Conservation (phyloP, 768 basidiomycete genomes). For the Cystobasidium tubakii region DNA sequence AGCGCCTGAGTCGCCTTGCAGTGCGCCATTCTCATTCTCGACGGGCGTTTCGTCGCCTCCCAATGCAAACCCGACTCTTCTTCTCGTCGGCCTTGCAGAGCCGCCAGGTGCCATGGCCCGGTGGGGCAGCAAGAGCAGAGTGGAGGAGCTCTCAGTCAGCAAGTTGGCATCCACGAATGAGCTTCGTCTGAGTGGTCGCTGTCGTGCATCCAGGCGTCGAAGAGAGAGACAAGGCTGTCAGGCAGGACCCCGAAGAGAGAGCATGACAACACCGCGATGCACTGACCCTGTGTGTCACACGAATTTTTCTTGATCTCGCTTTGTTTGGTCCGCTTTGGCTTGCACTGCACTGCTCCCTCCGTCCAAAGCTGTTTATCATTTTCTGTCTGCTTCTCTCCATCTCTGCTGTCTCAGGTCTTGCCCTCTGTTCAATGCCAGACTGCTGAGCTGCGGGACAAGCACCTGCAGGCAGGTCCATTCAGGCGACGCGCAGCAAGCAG, state of each 20-base stretch:
- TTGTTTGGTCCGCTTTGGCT: neutral
- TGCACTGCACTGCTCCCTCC: neutral
- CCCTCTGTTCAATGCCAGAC: too few relatives aligned
- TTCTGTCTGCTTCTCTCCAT: neutral
- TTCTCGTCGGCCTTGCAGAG: neutral
- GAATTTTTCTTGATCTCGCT: neutral
- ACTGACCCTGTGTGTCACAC: neutral
- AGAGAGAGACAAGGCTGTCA: neutral
- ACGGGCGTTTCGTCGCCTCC: slow-evolving; percentile 1
- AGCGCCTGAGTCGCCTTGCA: neutral
- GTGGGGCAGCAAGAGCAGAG: neutral
- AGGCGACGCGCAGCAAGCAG: neutral
- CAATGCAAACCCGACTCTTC: slow-evolving; percentile 6
- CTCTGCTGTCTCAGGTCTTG: neutral
- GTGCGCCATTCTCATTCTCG: neutral
- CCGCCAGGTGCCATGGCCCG: neutral
- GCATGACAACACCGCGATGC: neutral
- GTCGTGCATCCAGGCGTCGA: neutral
- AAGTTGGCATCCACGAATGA: neutral
- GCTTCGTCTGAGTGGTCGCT: neutral
- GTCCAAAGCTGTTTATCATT: neutral
- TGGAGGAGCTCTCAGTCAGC: neutral
- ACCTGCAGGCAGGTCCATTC: neutral
- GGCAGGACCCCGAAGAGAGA: neutral
- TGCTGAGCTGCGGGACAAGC: too few relatives aligned